Evolutionary conservation across 2,329 filamentous ascomycete genomes (phyloP), one percentile per base, ranked within the genome.

Genomic region (Beauveria bassiana): DNA sequence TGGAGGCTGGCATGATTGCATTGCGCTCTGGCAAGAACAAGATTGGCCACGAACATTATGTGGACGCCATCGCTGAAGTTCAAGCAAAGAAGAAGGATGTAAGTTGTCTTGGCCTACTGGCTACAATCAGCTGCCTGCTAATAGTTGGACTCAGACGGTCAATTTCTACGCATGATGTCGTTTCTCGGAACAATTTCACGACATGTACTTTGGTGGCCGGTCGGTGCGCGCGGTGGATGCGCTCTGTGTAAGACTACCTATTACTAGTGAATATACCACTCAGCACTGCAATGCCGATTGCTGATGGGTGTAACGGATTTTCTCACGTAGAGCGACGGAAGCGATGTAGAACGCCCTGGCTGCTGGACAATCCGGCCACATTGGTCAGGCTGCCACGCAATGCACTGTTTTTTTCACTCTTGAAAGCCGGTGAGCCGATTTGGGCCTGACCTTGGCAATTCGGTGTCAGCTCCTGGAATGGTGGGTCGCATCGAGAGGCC

Each of bases 1-100:
- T 99, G 28, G 95, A 99, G 79, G 95, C 95, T 57, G 95, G 95
- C 73, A 99, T 99, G 95, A 99, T 99, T 78, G 95, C 95, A 31
- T 80, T 99, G 71, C 86, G 95, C 68, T 91, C 88, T 74, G 95
- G 95, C 64, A 93, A 96, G 82, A 92, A 88, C 78, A 97, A 97
- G 84, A 95, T 99, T 72, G 90, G 89, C 63, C 95, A 99, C 74
- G 95, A 99, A 80, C 91, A 99, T 77, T 99, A 98, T 72, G 95
- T 99, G 56, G 95, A 99, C 80, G 95, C 95, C 64, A 98, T 99
- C 75, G 85, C 92, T 43, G 95, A 99, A 78, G 95, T 99, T 69
- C 91, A 93, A 75, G 87, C 89, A 65, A 88, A 96, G 87, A 96
- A 96, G 89, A 96, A 96, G 85, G 91, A 96, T 65, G 83, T 85